Evolutionary conservation across 805 yeast species (phyloP).

Genomic region (Metschnikowia similis): DNA sequence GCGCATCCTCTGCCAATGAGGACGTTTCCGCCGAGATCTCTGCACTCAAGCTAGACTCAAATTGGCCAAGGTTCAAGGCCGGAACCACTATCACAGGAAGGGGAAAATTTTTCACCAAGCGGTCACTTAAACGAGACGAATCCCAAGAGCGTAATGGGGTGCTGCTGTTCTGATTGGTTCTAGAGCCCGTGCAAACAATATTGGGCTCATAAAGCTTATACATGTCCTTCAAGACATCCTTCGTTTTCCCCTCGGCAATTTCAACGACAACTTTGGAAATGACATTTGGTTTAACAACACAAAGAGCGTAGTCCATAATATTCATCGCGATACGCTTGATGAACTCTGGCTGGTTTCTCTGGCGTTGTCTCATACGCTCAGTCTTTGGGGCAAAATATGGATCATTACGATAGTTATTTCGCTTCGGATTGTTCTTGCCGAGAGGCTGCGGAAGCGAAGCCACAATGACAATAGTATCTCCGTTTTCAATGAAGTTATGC

Average conservation of each 20-base stretch:
- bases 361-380: constrained; percentile 29
- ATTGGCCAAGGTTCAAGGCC: constrained; percentile 51
- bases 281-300: constrained; percentile 42
- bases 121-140: constrained; percentile 58
- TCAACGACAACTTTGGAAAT: constrained; percentile 56
- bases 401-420: constrained; percentile 15
- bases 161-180: constrained; percentile 37
- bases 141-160: constrained; percentile 59
- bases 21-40: constrained; percentile 17
- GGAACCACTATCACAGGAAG: constrained; percentile 68
- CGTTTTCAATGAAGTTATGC: constrained; percentile 50
- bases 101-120: constrained; percentile 59
- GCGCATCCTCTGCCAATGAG: neutral
- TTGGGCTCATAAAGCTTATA: constrained; percentile 59
- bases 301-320: constrained; percentile 50
- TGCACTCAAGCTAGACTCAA: constrained; percentile 43
- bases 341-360: constrained; percentile 44
- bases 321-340: constrained; percentile 43
- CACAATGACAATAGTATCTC: constrained; percentile 63
- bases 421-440: constrained; percentile 6
- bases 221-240: constrained; percentile 54
- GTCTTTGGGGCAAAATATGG: constrained; percentile 20
- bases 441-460: constrained; percentile 41
- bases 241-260: constrained; percentile 55
- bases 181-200: constrained; percentile 52